Conservation (phyloP, 2,329 filamentous ascomycete genomes). For the Byssothecium circinans region DNA sequence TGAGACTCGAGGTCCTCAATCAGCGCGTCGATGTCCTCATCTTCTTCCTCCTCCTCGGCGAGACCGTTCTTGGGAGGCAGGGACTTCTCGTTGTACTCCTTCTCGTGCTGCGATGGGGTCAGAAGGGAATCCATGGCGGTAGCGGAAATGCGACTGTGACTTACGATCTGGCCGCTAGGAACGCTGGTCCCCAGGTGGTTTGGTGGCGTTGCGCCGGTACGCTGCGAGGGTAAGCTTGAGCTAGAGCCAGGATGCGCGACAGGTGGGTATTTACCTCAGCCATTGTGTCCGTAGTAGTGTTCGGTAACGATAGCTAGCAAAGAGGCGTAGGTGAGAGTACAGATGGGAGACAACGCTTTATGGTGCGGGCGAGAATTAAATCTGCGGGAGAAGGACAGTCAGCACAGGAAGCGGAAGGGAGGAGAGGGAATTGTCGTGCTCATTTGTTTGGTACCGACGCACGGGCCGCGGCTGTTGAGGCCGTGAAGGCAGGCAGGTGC, state of each 20-base stretch:
- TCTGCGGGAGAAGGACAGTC: conserved; percentile 1
- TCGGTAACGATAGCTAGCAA: conserved; percentile 4
- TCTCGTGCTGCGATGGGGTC: conserved; percentile 27
- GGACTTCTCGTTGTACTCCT: conserved; percentile 22
- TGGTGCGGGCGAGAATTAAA: conserved; percentile 7
- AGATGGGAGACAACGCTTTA: neutral
- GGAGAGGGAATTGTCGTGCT: conserved; percentile 10
- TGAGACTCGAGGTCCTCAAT: conserved; percentile 86
- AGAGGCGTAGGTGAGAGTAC: neutral
- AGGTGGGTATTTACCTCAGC: conserved; percentile 21
- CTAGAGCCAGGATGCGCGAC: conserved; percentile 1
- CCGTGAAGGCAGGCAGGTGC: neutral
- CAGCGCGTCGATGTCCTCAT: conserved; percentile 82
- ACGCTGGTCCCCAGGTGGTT: conserved; percentile 30
- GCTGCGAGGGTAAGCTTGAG: conserved; percentile 14
- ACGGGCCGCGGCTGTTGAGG: neutral
- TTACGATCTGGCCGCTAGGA: conserved; percentile 26
- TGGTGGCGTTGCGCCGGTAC: conserved; percentile 18
- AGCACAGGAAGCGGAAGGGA: neutral
- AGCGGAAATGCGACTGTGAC: conserved; percentile 5
- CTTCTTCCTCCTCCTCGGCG: conserved; percentile 69
- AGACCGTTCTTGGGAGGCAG: conserved; percentile 19
- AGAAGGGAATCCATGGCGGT: neutral
- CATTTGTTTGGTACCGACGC: conserved; percentile 12
- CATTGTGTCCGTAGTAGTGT: conserved; percentile 15